phyloP scores from a whole-genome alignment of 1,139 yeast genomes.

The Wickerhamomyces sp. region DNA sequence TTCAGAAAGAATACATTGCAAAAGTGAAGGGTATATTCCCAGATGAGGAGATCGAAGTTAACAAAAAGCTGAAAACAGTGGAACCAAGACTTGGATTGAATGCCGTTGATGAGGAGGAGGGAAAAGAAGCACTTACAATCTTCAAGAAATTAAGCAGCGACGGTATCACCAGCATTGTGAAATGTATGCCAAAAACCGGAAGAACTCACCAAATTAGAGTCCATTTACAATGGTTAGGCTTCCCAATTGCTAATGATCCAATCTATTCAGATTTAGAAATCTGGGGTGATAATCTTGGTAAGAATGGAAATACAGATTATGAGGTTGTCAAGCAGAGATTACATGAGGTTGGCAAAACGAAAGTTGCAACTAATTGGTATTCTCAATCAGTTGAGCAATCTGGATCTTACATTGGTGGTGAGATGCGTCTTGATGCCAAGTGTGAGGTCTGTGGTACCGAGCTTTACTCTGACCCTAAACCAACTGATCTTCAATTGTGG shows the following conservation, averaged over 20 bases:
- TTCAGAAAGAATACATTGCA: constrained; percentile 52
- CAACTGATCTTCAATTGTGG: constrained; percentile 40
- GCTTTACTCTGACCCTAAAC: constrained; percentile 36
- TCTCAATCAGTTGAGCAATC: constrained; percentile 43
- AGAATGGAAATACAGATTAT: constrained; percentile 17
- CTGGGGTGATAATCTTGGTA: constrained; percentile 68
- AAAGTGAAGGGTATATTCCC: constrained; percentile 61
- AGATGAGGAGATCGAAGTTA: constrained; percentile 39
- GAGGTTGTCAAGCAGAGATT: constrained; percentile 11
- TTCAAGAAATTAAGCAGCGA: constrained; percentile 33
- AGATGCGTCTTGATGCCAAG: constrained; percentile 29
- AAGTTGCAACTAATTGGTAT: constrained; percentile 13
- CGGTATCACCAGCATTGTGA: constrained; percentile 49
- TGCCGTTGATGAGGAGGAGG: constrained; percentile 17
- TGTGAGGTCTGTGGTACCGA: constrained; percentile 46
- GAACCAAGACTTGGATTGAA: constrained; percentile 51
- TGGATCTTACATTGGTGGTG: constrained; percentile 18
- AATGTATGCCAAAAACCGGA: constrained; percentile 68
- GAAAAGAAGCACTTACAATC: constrained; percentile 36
- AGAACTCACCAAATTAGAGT: constrained; percentile 77
- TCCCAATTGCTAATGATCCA: constrained; percentile 67
- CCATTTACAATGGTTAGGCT: constrained; percentile 60
- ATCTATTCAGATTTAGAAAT: constrained; percentile 56
- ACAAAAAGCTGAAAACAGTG: constrained; percentile 62
- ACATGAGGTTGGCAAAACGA: constrained; percentile 16